phyloP scores from a whole-genome alignment of 306 rosid species.

The Dryas octopetala region DNA sequence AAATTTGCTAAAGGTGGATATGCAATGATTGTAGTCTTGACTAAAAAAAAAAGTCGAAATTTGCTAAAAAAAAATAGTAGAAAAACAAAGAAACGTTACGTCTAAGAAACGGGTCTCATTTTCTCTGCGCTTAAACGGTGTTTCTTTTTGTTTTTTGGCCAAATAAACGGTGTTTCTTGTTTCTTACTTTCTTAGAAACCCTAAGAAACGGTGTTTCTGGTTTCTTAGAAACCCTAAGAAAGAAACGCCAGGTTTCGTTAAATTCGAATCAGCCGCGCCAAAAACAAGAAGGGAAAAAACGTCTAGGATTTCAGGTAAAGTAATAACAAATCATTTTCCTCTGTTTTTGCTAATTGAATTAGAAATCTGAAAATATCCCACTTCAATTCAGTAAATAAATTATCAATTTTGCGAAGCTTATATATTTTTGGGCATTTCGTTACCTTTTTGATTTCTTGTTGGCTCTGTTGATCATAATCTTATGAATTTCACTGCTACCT shows the following conservation, averaged over 20 bases:
- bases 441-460: neutral
- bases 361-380: neutral
- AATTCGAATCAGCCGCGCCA: slow-evolving; percentile 5
- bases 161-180: neutral
- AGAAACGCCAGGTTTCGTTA: slow-evolving; percentile 26
- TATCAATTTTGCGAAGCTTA: neutral
- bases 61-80: no score
- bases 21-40: no score
- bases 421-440: no score
- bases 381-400: neutral
- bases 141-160: no score
- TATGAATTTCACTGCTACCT: neutral
- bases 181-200: neutral
- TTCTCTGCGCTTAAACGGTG: neutral
- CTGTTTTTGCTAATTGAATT: neutral
- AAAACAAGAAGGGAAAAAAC: neutral
- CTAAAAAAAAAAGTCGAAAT: no score
- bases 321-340: neutral
- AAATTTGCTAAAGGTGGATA: no score
- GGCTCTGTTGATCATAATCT: neutral
- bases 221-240: slow-evolving; percentile 10
- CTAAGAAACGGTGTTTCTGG: neutral
- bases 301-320: neutral
- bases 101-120: neutral
- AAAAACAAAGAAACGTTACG: neutral